phyloP scores from a whole-genome alignment of 257 asterid genomes.

The Solanum acaule region DNA sequence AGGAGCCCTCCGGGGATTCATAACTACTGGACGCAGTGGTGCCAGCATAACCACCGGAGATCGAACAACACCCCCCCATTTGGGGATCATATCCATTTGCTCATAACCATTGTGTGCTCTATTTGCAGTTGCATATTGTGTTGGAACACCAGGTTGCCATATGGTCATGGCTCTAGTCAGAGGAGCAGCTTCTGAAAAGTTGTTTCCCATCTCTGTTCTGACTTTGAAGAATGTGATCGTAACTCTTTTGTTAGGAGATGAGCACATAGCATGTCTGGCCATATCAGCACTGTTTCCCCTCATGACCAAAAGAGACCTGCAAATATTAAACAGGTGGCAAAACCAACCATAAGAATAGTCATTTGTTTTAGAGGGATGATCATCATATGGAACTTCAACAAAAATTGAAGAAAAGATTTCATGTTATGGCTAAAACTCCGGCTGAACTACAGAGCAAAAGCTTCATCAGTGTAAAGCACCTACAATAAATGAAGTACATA shows the following conservation, averaged over 20 bases:
- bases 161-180: slow-evolving; percentile 43
- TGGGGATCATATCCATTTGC: slow-evolving; percentile 42
- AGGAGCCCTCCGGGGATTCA: slow-evolving; percentile 46
- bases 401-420: neutral
- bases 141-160: slow-evolving; percentile 67
- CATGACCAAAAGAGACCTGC: slow-evolving; percentile 89
- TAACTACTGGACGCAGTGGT: slow-evolving; percentile 46
- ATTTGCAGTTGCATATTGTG: slow-evolving; percentile 32
- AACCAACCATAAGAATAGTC: neutral
- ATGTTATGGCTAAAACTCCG: neutral
- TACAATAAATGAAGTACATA: slow-evolving; percentile 12
- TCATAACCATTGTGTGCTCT: slow-evolving; percentile 18
- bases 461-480: neutral
- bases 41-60: slow-evolving; percentile 68
- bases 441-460: neutral
- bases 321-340: neutral
- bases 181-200: slow-evolving; percentile 19
- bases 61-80: slow-evolving; percentile 77
- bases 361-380: neutral
- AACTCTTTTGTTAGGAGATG: slow-evolving; percentile 73
- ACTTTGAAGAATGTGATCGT: slow-evolving; percentile 78
- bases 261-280: slow-evolving; percentile 91
- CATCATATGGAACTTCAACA: neutral
- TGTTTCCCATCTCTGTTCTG: slow-evolving; percentile 34
- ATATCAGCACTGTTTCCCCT: slow-evolving; percentile 89